A percentile compares a stretch with the other conserved stretches of the same genome.
Evolutionary conservation across 2,329 filamentous ascomycete species (phyloP).

Genomic region (Exophiala calicioides): DNA sequence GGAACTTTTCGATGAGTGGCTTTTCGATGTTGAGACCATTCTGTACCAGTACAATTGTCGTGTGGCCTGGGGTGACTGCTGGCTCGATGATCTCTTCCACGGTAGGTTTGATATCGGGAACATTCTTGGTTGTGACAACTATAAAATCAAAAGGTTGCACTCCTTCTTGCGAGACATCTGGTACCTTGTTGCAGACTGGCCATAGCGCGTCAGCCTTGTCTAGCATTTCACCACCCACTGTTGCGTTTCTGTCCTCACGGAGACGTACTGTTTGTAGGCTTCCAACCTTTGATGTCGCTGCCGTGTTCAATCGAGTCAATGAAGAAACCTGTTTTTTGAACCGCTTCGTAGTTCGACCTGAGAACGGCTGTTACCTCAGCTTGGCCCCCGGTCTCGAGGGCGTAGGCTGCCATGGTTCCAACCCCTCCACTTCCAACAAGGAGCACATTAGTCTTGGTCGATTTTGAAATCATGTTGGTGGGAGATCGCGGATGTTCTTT

Average conservation of each 20-base stretch:
- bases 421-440: constrained; percentile 59
- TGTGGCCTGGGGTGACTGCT: constrained; percentile 53
- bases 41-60: constrained; percentile 58
- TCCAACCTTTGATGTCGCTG: constrained; percentile 35
- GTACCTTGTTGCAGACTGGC: constrained; percentile 52
- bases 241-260: not conserved
- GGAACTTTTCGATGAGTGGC: constrained; percentile 52
- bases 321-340: constrained; percentile 50
- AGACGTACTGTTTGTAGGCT: constrained; percentile 38
- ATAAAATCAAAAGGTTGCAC: constrained; percentile 54
- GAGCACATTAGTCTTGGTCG: constrained; percentile 46
- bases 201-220: not conserved
- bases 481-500: too few species aligned
- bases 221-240: not conserved
- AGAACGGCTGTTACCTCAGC: constrained; percentile 57
- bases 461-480: not conserved
- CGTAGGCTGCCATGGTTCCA: constrained; percentile 58
- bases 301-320: constrained; percentile 58
- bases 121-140: constrained; percentile 59
- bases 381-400: constrained; percentile 53
- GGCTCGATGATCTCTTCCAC: constrained; percentile 52
- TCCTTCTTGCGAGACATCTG: constrained; percentile 40
- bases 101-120: constrained; percentile 54
- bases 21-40: constrained; percentile 64
- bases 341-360: constrained; percentile 57